Evolutionary conservation across 2,329 filamentous ascomycete species (phyloP), one percentile per base, ranked within the genome.

Genomic region (Rhynchosporium graminicola): DNA sequence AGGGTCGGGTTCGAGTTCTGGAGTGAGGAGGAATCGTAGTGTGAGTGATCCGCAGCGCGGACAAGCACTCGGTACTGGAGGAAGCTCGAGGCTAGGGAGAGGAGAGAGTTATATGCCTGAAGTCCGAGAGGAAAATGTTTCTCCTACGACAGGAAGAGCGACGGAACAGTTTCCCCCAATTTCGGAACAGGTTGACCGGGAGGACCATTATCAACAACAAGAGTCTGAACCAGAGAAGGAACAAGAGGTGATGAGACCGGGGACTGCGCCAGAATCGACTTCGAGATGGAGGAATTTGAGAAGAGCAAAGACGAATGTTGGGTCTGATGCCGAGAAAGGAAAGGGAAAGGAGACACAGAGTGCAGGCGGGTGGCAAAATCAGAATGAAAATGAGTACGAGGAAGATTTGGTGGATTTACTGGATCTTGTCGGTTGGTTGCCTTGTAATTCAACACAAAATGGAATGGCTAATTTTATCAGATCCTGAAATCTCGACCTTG

Each of bases 361-460:
- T 20, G 20, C 20, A 20, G 20, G 20, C 20, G 20, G 20, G 20
- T 20, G 20, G 9, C 60, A 29, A 60, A 55, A 31, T 13, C 36
- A 54, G 5, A 43, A 51, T 20, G 13, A 59, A 29, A 28, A 74
- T 51, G 82, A 89, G 64, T 89, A 89, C 70, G 82, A 84, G 31
- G 76, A 82, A 10, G 81, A 83, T 66, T 79, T 90, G 67, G 87
- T 90, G 6, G 86, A 90, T 73, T 76, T 90, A 15, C 76, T 91
- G 56, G 87, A 90, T 75, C 83, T 88, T 38, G 80, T 91, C 66
- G 87, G 87, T 88, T 79, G 63, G 83, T 74, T 43, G n/a, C 12
- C 4, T 12, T 20, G 3, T 38, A 28, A 28, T 13, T 40, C 38
- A 29, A 3, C 26, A 45, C 28, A 28, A 54, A 29, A 15, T 38